phyloP scores from a whole-genome alignment of 805 yeast genomes.

The Nakazawaea sp. region DNA sequence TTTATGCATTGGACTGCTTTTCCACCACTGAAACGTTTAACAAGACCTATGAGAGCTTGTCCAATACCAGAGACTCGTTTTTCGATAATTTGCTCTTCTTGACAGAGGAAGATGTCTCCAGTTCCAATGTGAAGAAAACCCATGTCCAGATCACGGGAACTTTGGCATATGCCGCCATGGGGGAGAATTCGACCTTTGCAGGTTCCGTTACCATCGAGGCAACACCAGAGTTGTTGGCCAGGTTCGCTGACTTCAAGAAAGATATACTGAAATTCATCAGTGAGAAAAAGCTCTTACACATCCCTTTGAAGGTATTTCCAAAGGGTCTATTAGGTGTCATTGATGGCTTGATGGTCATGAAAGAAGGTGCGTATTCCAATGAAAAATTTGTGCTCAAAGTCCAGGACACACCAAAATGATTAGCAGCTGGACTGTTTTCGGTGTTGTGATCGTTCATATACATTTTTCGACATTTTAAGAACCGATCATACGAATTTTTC shows the following conservation, averaged over 20 bases:
- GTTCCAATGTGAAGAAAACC: slow-evolving; percentile 17
- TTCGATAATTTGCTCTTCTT: slow-evolving; percentile 29
- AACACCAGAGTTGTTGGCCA: slow-evolving; percentile 9
- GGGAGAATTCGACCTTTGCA: slow-evolving; percentile 28
- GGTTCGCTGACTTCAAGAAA: slow-evolving; percentile 17
- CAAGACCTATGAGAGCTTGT: slow-evolving; percentile 26
- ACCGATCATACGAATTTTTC: too few relatives aligned
- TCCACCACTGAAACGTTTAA: slow-evolving; percentile 16
- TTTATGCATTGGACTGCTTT: slow-evolving; percentile 28
- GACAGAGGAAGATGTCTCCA: slow-evolving; percentile 18
- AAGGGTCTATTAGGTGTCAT: slow-evolving; percentile 15
- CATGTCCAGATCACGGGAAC: slow-evolving; percentile 26
- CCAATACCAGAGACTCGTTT: slow-evolving; percentile 24
- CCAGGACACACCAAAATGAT: too few relatives aligned
- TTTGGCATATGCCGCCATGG: slow-evolving; percentile 30
- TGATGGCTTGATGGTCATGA: slow-evolving; percentile 1
- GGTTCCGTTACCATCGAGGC: slow-evolving; percentile 13
- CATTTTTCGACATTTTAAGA: too few relatives aligned
- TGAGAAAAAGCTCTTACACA: slow-evolving; percentile 23
- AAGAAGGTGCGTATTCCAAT: slow-evolving; percentile 4
- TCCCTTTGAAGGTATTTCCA: slow-evolving; percentile 17
- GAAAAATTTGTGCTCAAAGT: slow-evolving; percentile 3
- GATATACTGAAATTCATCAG: slow-evolving; percentile 11
- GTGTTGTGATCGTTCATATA: too few relatives aligned
- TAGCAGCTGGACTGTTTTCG: too few relatives aligned